Evolutionary conservation across 768 basidiomycete genomes (phyloP).

Genomic region (Hericium coralloides): DNA sequence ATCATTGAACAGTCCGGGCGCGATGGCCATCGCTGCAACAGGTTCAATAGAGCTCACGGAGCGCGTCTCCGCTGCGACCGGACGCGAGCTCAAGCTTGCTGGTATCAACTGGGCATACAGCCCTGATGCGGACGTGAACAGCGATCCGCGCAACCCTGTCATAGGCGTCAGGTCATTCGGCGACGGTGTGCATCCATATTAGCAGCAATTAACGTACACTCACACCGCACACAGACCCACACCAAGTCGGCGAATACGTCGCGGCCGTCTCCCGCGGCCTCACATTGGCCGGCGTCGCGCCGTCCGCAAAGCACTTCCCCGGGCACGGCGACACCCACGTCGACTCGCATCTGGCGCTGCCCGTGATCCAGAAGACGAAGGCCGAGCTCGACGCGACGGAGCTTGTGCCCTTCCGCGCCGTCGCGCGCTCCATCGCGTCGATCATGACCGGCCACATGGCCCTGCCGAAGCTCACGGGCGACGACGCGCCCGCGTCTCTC

Average conservation of each 20-base stretch:
- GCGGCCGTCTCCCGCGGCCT: conserved; percentile 41
- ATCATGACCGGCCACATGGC: conserved; percentile 76
- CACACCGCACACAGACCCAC: conserved; percentile 34
- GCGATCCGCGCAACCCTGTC: conserved; percentile 59
- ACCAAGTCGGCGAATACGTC: conserved; percentile 40
- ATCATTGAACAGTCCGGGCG: conserved; percentile 44
- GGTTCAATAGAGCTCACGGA: conserved; percentile 35
- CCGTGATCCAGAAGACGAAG: conserved; percentile 44
- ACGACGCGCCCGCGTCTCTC: conserved; percentile 51
- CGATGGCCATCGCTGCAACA: conserved; percentile 61
- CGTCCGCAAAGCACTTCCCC: conserved; percentile 64
- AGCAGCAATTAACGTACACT: background rate
- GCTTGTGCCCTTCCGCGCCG: conserved; percentile 44
- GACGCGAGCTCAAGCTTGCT: conserved; percentile 44
- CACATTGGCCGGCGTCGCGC: conserved; percentile 39
- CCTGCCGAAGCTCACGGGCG: conserved; percentile 45
- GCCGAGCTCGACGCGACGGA: conserved; percentile 37
- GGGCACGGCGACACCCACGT: conserved; percentile 68
- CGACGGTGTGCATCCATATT: conserved; percentile 35
- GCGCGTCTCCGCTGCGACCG: conserved; percentile 40
- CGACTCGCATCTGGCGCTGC: conserved; percentile 62
- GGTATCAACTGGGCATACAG: conserved; percentile 68
- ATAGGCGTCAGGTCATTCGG: conserved; percentile 70
- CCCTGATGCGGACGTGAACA: conserved; percentile 67
- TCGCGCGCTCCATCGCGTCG: conserved; percentile 37